These are phyloP conservation scores for Amanita polypyramis DNA, from an alignment of 768 basidiomycete genomes.

Conservation along the genomic window DNA sequence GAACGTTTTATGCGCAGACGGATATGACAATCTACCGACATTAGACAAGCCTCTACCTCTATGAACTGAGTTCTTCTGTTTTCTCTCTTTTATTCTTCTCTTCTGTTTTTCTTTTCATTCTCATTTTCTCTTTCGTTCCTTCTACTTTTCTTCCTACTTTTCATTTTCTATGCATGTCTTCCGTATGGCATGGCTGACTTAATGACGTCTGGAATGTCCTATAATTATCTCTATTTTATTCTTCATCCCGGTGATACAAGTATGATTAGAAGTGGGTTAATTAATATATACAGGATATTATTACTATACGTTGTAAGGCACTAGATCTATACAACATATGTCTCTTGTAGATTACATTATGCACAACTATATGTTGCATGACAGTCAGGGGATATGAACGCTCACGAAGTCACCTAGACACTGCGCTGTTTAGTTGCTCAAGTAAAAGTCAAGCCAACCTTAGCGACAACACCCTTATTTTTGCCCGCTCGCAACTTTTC, in stretches of 20 bases:
- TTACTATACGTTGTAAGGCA: neutral
- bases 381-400: neutral
- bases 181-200: neutral
- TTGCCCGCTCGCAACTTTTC: conserved; percentile 13
- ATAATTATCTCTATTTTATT: conserved; percentile 5
- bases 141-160: too few relatives aligned
- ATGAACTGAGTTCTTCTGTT: too few relatives aligned
- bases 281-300: neutral
- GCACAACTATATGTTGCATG: neutral
- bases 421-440: neutral
- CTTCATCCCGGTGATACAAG: neutral
- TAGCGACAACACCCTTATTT: conserved; percentile 14
- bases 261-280: neutral
- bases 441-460: conserved; percentile 30
- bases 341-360: neutral
- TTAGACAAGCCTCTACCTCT: neutral
- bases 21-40: neutral
- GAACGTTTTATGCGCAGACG: neutral
- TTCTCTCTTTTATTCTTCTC: too few relatives aligned
- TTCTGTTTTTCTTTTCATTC: too few relatives aligned
- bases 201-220: neutral
- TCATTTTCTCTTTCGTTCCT: too few relatives aligned
- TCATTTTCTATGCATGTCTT: too few relatives aligned
- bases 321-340: neutral
- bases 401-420: too few relatives aligned